A percentile compares a stretch with the other conserved stretches of the same genome.
Evolutionary conservation across 257 asterid genomes (phyloP).

Genomic region (Gentiana straminea): DNA sequence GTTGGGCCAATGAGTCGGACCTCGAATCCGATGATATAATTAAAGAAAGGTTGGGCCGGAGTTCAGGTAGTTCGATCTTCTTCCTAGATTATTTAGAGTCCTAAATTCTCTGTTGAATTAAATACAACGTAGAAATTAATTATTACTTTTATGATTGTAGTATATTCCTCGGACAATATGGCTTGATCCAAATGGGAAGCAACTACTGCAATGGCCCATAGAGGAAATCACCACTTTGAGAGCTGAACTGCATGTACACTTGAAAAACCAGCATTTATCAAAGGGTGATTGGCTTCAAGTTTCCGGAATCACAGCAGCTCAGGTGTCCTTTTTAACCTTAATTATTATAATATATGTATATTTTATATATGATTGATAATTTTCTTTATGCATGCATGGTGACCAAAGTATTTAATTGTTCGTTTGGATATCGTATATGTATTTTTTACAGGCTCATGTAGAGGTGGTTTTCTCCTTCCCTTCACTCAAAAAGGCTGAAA

Average conservation of each 20-base stretch:
- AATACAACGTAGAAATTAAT: not conserved
- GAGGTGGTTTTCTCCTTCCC: constrained; percentile 53
- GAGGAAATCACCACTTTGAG: constrained; percentile 35
- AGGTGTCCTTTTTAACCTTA: constrained; percentile 9
- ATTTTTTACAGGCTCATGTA: constrained; percentile 52
- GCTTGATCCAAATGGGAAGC: constrained; percentile 37
- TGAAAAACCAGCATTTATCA: constrained; percentile 11
- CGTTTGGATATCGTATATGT: no score
- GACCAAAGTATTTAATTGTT: no score
- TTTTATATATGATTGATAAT: no score
- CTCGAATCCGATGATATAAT: constrained; percentile 9
- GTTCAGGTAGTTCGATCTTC: constrained; percentile 15
- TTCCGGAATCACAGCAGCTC: constrained; percentile 35
- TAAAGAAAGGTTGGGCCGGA: constrained; percentile 52
- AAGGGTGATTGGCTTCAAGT: constrained; percentile 23
- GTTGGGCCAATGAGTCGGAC: constrained; percentile 47
- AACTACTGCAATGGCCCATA: constrained; percentile 45
- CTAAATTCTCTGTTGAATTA: no score
- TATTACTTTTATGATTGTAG: constrained; percentile 1
- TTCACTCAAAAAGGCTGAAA: constrained; percentile 49
- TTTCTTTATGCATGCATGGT: no score
- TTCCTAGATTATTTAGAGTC: no score
- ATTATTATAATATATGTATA: no score
- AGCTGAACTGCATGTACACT: constrained; percentile 13
- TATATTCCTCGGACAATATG: constrained; percentile 29